Evolutionary conservation across 805 yeast genomes (phyloP).

Genomic region (Debaryomyces hansenii): DNA sequence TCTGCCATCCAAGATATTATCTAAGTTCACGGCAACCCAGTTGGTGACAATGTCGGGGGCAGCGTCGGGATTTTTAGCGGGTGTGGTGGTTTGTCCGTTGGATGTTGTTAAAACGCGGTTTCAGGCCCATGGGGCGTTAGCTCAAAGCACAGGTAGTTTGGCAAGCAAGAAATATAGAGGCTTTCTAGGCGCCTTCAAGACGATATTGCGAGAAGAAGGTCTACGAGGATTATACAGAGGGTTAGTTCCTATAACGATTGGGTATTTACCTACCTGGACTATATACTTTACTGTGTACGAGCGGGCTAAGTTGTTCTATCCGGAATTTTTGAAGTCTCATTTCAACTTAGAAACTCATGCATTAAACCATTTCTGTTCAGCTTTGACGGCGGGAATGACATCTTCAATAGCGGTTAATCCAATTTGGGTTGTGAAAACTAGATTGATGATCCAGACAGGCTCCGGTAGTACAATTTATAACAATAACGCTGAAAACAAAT

Average conservation of each 20-base stretch:
- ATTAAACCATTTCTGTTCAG: slow-evolving; percentile 52
- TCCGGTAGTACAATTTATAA: slow-evolving; percentile 38
- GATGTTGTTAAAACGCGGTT: slow-evolving; percentile 94
- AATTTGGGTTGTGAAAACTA: slow-evolving; percentile 95
- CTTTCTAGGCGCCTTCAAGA: slow-evolving; percentile 58
- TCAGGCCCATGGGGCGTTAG: slow-evolving; percentile 79
- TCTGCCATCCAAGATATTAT: slow-evolving; percentile 19
- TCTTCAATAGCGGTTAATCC: slow-evolving; percentile 89
- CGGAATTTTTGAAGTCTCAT: slow-evolving; percentile 33
- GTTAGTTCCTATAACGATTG: slow-evolving; percentile 85
- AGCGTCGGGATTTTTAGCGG: slow-evolving; percentile 87
- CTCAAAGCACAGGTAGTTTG: slow-evolving; percentile 10
- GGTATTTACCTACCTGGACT: slow-evolving; percentile 98
- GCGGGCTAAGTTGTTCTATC: slow-evolving; percentile 60
- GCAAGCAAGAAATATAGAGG: slow-evolving; percentile 52
- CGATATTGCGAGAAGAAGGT: slow-evolving; percentile 79
- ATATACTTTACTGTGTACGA: slow-evolving; percentile 92
- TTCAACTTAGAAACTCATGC: slow-evolving; percentile 24
- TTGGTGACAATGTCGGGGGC: slow-evolving; percentile 88
- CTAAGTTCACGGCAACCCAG: slow-evolving; percentile 43
- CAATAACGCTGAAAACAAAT: slow-evolving; percentile 10
- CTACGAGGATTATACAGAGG: slow-evolving; percentile 84
- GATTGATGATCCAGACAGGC: slow-evolving; percentile 83
- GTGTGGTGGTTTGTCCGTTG: slow-evolving; percentile 87
- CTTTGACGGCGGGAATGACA: slow-evolving; percentile 85